Evolutionary conservation across 495 filamentous ascomycete species (phyloP).

Genomic region (Lepidopterella palustris): DNA sequence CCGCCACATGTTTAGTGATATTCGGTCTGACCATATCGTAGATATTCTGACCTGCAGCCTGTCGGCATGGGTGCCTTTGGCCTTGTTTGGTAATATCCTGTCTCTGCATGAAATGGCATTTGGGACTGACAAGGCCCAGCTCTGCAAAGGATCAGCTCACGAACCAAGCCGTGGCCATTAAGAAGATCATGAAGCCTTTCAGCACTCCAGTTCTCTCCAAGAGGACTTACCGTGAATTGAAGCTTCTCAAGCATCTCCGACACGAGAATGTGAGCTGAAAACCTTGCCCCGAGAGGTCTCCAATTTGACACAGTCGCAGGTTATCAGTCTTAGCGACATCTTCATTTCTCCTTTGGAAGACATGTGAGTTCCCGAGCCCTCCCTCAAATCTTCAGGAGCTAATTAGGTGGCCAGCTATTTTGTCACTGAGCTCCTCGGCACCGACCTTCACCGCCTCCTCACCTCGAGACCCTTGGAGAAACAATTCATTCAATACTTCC

Average conservation of each 20-base stretch:
- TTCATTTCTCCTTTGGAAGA: constrained; percentile 99
- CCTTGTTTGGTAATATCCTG: constrained; percentile 74
- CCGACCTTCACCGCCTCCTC: constrained; percentile 89
- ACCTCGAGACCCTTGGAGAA: constrained; percentile 95
- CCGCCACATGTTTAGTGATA: neutral
- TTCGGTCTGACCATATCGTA: constrained; percentile 34
- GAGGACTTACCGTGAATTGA: constrained; percentile 93
- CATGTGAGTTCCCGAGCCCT: constrained; percentile 56
- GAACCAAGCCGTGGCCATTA: constrained; percentile 88
- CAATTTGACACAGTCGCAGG: constrained; percentile 44
- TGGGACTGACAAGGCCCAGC: constrained; percentile 43
- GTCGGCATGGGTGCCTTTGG: constrained; percentile 99
- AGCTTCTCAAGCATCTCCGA: constrained; percentile 90
- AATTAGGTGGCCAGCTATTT: constrained; percentile 64
- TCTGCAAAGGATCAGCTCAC: constrained; percentile 97
- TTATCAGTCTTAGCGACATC: constrained; percentile 97
- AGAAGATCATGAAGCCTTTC: constrained; percentile 99
- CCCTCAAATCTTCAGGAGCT: neutral
- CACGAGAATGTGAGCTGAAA: constrained; percentile 79
- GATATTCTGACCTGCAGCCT: constrained; percentile 95
- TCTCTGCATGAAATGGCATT: neutral
- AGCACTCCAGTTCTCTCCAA: constrained; percentile 96
- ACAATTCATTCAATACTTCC: constrained; percentile 99
- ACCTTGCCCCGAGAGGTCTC: neutral
- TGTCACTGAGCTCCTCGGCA: constrained; percentile 94